phyloP scores from a whole-genome alignment of 2,329 filamentous ascomycete species.

The Colletotrichum sp. region DNA sequence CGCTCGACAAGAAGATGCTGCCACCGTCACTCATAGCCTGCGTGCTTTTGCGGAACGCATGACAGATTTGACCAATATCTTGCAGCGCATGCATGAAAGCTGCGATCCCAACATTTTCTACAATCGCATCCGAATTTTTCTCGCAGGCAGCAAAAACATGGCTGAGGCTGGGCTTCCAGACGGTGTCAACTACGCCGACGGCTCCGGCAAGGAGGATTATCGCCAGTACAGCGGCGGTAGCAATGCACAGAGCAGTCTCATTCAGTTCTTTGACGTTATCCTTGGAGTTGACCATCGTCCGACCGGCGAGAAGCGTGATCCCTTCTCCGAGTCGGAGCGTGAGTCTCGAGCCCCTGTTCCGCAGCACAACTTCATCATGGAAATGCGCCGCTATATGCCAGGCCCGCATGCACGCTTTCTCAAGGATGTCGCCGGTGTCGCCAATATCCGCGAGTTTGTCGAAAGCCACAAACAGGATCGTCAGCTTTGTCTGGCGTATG shows the following conservation, averaged over 20 bases:
- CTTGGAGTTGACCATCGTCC: constrained; percentile 90
- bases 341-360: constrained; percentile 42
- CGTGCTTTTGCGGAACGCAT: constrained; percentile 83
- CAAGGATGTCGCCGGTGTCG: constrained; percentile 75
- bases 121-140: constrained; percentile 91
- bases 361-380: constrained; percentile 88
- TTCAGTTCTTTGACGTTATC: constrained; percentile 96
- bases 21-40: constrained; percentile 79
- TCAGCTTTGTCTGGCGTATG: constrained; percentile 80
- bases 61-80: constrained; percentile 79
- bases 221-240: constrained; percentile 91
- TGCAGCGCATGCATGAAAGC: constrained; percentile 92
- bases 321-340: constrained; percentile 48
- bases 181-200: constrained; percentile 88
- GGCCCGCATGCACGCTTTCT: constrained; percentile 90
- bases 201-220: constrained; percentile 70
- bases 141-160: constrained; percentile 98
- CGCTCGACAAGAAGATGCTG: constrained; percentile 71
- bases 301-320: constrained; percentile 73
- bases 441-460: constrained; percentile 89
- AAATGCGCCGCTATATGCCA: constrained; percentile 98
- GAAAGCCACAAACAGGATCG: constrained; percentile 64
- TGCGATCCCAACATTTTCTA: constrained; percentile 97
- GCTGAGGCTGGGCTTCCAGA: constrained; percentile 86
- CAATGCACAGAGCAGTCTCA: constrained; percentile 95